phyloP scores from a whole-genome alignment of 306 rosid genomes.

The Cajanus cajan region DNA sequence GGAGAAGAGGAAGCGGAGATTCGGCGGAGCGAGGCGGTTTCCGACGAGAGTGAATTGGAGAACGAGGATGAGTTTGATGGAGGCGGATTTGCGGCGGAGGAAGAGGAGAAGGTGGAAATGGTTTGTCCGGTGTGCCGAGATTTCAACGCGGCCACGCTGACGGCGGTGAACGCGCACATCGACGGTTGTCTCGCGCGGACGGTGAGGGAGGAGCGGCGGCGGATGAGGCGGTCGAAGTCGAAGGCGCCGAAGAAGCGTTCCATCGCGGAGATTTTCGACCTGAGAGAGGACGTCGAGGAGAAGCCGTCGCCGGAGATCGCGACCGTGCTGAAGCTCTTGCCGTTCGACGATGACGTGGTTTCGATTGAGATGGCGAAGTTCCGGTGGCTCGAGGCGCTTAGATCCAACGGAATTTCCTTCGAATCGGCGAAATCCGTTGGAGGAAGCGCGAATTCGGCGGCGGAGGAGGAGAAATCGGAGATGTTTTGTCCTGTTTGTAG shows the following conservation, averaged over 20 bases:
- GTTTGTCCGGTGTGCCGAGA: constrained; percentile 61
- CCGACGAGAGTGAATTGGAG: background rate
- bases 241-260: constrained; percentile 57
- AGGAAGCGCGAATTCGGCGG: background rate
- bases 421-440: background rate
- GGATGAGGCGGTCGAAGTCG: constrained; percentile 36
- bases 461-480: constrained; percentile 42
- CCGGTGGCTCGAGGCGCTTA: constrained; percentile 51
- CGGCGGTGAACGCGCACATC: constrained; percentile 57
- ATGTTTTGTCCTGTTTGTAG: constrained; percentile 60
- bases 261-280: constrained; percentile 66
- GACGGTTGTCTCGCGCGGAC: constrained; percentile 51
- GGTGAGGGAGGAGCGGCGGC: constrained; percentile 35
- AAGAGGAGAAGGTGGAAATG: constrained; percentile 39
- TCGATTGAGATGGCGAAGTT: constrained; percentile 55
- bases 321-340: background rate
- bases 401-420: constrained; percentile 33
- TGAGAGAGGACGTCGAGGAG: background rate
- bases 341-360: constrained; percentile 23
- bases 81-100: background rate
- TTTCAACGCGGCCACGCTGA: constrained; percentile 50
- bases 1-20: background rate
- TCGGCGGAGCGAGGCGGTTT: background rate
- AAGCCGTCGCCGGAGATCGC: background rate
- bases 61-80: background rate